Evolutionary conservation across 495 filamentous ascomycete species (phyloP).

Genomic region (Tricharina praecox): DNA sequence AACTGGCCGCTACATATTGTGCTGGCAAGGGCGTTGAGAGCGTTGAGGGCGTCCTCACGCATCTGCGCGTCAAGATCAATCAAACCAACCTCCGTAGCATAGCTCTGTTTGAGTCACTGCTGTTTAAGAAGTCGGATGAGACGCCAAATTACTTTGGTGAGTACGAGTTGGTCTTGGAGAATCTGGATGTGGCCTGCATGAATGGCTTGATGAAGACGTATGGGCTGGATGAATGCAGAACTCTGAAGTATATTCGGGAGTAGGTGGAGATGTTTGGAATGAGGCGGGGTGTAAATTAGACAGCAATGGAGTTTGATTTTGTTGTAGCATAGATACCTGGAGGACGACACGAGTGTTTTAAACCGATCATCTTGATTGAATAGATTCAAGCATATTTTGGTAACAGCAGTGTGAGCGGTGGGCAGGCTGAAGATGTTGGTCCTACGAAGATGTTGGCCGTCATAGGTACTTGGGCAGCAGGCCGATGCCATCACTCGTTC

Average conservation of each 20-base stretch:
- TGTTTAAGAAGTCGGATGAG: conserved; percentile 35
- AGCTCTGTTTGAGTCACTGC: conserved; percentile 41
- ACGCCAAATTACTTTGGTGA: conserved; percentile 52
- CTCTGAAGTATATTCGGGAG: conserved; percentile 25
- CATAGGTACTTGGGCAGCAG: too few relatives aligned
- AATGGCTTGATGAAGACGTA: conserved; percentile 21
- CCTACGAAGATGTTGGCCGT: too few relatives aligned
- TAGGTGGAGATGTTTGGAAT: too few relatives aligned
- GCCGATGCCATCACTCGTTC: too few relatives aligned
- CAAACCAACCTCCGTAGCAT: conserved; percentile 39
- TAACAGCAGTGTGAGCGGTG: too few relatives aligned
- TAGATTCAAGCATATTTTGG: too few relatives aligned
- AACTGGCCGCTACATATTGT: conserved; percentile 38
- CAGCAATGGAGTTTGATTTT: too few relatives aligned
- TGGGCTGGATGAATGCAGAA: conserved; percentile 30
- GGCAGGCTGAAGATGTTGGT: too few relatives aligned
- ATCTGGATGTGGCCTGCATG: conserved; percentile 24
- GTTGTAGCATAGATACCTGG: too few relatives aligned
- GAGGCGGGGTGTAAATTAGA: too few relatives aligned
- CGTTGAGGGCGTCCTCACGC: conserved; percentile 3
- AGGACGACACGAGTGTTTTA: too few relatives aligned
- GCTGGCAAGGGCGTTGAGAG: conserved; percentile 28
- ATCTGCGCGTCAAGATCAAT: conserved; percentile 44
- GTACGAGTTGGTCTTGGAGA: conserved; percentile 35
- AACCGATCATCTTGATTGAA: too few relatives aligned